A percentile compares a stretch with the other conserved stretches of the same genome.
Conservation (phyloP, 2,329 filamentous ascomycete genomes). For the Laburnicola sp. region DNA sequence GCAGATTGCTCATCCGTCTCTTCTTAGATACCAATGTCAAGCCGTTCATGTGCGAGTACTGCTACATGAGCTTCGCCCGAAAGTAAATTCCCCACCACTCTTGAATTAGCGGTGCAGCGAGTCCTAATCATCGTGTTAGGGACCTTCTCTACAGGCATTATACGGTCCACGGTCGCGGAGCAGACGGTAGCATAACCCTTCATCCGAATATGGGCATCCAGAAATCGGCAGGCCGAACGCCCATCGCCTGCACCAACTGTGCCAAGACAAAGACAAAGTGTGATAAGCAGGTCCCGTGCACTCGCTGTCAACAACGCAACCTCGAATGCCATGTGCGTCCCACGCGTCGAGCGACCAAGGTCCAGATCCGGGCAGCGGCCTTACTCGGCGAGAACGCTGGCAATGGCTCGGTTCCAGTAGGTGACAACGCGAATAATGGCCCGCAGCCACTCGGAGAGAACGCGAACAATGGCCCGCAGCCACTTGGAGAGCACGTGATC, state of each 20-base stretch:
- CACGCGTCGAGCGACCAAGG: constrained; percentile 53
- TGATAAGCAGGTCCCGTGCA: constrained; percentile 59
- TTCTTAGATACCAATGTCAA: constrained; percentile 57
- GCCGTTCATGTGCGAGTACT: constrained; percentile 59
- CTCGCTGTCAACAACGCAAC: constrained; percentile 54
- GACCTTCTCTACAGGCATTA: constrained; percentile 57
- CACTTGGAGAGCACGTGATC: too few species aligned
- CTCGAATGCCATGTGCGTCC: constrained; percentile 53
- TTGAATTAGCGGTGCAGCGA: neutral
- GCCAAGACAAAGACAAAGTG: constrained; percentile 60
- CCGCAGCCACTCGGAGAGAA: too few species aligned
- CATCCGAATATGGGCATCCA: constrained; percentile 54
- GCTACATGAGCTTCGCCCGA: constrained; percentile 58
- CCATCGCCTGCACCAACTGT: constrained; percentile 58
- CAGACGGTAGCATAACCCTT: constrained; percentile 54
- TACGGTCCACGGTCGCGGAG: constrained; percentile 55
- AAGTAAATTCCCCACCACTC: constrained; percentile 43
- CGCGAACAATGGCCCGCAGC: too few species aligned
- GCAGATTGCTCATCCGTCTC: constrained; percentile 13
- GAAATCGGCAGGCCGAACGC: constrained; percentile 56
- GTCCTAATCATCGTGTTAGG: constrained; percentile 36
- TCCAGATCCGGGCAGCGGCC: constrained; percentile 34
- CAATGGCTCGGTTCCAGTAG: too few species aligned
- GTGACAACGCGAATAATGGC: too few species aligned
- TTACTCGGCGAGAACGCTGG: constrained; percentile 23